These are phyloP conservation scores for Cyclocybe aegerita DNA, from an alignment of 768 basidiomycete species.

Conservation along the genomic window DNA sequence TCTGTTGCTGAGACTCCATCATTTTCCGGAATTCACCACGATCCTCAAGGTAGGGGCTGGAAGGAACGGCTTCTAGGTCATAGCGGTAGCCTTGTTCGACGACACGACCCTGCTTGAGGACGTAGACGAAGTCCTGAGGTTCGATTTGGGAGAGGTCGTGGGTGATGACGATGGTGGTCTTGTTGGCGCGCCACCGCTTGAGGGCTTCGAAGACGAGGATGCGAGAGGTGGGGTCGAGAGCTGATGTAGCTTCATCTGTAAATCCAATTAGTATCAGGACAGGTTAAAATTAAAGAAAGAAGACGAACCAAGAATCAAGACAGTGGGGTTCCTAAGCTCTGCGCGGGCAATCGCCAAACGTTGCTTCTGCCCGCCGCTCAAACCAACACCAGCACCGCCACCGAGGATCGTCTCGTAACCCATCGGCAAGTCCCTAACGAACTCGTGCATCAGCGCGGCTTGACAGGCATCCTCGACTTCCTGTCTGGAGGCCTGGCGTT, in stretches of 20 bases:
- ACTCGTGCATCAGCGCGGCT: conserved; percentile 87
- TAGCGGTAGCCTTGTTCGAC: conserved; percentile 85
- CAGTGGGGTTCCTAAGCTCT: conserved; percentile 78
- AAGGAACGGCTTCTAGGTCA: conserved; percentile 61
- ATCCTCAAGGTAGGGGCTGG: conserved; percentile 11
- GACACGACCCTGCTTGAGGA: conserved; percentile 77
- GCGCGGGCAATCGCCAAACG: conserved; percentile 88
- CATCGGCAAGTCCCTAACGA: conserved; percentile 77
- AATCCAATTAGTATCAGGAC: conserved; percentile 30
- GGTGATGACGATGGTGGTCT: conserved; percentile 92
- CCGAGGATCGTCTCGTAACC: conserved; percentile 88
- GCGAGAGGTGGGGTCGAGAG: conserved; percentile 85
- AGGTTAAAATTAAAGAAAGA: not conserved
- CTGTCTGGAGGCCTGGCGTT: conserved; percentile 42
- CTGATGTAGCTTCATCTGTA: conserved; percentile 78
- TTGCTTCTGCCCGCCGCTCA: conserved; percentile 94
- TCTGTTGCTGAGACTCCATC: conserved; percentile 53
- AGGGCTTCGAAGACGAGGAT: conserved; percentile 79
- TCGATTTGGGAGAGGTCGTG: conserved; percentile 90
- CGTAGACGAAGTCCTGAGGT: conserved; percentile 83
- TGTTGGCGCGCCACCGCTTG: conserved; percentile 66
- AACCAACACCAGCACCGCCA: conserved; percentile 55
- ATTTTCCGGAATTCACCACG: conserved; percentile 73
- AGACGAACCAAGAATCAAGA: conserved; percentile 81
- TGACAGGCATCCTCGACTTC: conserved; percentile 83